Percentiles rank a stretch among this genome's conserved stretches.
phyloP scores from a whole-genome alignment of 495 filamentous ascomycete genomes.

The Penicillium desertorum region DNA sequence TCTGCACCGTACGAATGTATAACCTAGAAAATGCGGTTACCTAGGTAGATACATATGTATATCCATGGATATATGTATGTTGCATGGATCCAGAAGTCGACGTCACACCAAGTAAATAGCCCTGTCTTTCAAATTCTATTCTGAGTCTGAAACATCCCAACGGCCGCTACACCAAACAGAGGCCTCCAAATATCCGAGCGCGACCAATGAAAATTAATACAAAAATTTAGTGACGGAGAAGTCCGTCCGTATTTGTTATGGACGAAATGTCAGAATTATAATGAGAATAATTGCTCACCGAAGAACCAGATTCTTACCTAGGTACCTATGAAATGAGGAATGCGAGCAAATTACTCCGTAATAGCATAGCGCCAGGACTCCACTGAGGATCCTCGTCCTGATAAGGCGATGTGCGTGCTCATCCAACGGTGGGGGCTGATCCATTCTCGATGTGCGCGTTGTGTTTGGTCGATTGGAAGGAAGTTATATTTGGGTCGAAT shows the following conservation, averaged over 20 bases:
- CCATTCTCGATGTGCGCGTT: constrained; percentile 3
- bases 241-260: too few species aligned
- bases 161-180: constrained; percentile 9
- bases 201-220: background rate
- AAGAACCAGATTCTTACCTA: too few species aligned
- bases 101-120: background rate
- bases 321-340: background rate
- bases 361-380: background rate
- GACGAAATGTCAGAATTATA: too few species aligned
- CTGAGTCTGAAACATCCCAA: constrained; percentile 20
- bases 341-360: background rate
- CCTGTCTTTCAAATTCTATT: background rate
- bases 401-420: constrained; percentile 6
- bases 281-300: background rate
- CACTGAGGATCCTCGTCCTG: constrained; percentile 1
- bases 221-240: too few species aligned
- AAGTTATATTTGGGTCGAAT: constrained; percentile 3
- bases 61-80: background rate
- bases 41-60: background rate
- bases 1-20: too few species aligned
- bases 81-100: background rate
- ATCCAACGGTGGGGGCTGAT: constrained; percentile 4
- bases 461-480: constrained; percentile 1
- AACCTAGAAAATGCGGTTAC: background rate
- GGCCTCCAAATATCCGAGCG: constrained; percentile 10